Evolutionary conservation across 352 stramenopile species (phyloP).

Genomic region (Globisporangium megalacanthum): DNA sequence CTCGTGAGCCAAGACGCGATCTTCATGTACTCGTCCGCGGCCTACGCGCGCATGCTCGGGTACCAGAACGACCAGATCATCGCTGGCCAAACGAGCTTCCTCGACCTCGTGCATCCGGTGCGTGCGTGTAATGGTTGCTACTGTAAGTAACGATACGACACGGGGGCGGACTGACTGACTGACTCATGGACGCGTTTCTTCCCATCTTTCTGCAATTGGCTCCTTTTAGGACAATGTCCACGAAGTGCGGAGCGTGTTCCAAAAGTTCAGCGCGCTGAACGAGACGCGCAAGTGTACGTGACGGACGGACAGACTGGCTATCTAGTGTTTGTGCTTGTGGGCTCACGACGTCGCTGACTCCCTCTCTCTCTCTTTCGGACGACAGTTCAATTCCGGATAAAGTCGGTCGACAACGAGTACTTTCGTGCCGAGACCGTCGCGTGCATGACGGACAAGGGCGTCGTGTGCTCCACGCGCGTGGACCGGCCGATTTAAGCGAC

Average conservation of each 20-base stretch:
- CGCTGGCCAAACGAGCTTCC: conserved; percentile 68
- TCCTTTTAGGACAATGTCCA: conserved; percentile 41
- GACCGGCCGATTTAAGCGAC: conserved; percentile 42
- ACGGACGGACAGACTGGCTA: too few relatives aligned
- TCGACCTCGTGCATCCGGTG: conserved; percentile 81
- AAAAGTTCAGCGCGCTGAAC: conserved; percentile 55
- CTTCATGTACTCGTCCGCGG: conserved; percentile 63
- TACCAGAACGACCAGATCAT: conserved; percentile 77
- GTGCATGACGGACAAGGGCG: conserved; percentile 61
- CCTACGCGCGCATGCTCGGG: conserved; percentile 67
- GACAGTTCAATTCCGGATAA: conserved; percentile 80
- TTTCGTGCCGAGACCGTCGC: conserved; percentile 70
- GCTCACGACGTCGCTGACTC: conserved; percentile 1
- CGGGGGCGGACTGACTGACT: too few relatives aligned
- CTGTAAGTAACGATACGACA: not conserved
- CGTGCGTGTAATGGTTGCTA: too few relatives aligned
- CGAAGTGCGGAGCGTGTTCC: conserved; percentile 57
- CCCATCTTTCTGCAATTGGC: conserved; percentile 1
- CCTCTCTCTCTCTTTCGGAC: not conserved
- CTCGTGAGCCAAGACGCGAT: conserved; percentile 60
- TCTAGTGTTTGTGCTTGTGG: not conserved
- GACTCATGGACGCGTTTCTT: not conserved
- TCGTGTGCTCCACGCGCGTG: conserved; percentile 79
- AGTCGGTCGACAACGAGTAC: conserved; percentile 69
- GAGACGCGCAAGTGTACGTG: conserved; percentile 68